Evolutionary conservation across 1,284 basidiomycete species (phyloP), one percentile per base, ranked within the genome.

Genomic region (Mycosarcoma maydis): DNA sequence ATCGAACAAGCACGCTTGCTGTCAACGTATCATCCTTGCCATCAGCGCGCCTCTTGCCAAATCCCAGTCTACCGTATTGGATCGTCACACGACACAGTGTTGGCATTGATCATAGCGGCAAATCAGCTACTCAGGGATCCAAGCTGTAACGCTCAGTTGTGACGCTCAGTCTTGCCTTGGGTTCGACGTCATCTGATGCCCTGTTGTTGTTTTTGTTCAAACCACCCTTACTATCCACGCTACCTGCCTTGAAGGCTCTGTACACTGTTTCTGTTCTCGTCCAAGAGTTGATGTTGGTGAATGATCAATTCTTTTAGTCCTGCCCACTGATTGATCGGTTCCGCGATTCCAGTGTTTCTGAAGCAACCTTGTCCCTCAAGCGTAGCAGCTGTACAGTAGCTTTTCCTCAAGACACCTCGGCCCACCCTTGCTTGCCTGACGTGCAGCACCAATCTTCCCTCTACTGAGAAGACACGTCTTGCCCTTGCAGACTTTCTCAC

Each of bases 251-350:
- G 36, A 49, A 34, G 43, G 44, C 43, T 47, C 40, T 61, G 64
- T 60, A 68, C 17, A 24, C 54, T 51, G 39, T 40, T 20, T n/a
- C 34, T 27, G 42, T 38, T 34, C 44, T 34, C 38, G 23, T 45
- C 37, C 43, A 33, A 50, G 53, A 60, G 57, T 67, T 57, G 57
- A 62, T 68, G 58, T 46, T 68, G 65, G 58, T 68, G 65, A 68
- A 68, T 68, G 58, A 61, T 68, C 58, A 62, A 62, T 57, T 47
- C 45, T 32, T 68, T 68, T 62, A 53, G 65, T 62, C 41, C 32
- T 38, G 23, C n/a, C 29, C 40, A 32, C 61, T 54, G 61, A 65
- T 65, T 66, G 62, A 46, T 55, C 48, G 38, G 46, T 52, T 38
- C 27, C 36, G 43, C 40, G 62, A 51, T 11, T 19, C 50, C 47